These are phyloP conservation scores for Aspergillus oerlinghausenensis DNA, from an alignment of 2,329 filamentous ascomycete genomes.

Conservation along the genomic window DNA sequence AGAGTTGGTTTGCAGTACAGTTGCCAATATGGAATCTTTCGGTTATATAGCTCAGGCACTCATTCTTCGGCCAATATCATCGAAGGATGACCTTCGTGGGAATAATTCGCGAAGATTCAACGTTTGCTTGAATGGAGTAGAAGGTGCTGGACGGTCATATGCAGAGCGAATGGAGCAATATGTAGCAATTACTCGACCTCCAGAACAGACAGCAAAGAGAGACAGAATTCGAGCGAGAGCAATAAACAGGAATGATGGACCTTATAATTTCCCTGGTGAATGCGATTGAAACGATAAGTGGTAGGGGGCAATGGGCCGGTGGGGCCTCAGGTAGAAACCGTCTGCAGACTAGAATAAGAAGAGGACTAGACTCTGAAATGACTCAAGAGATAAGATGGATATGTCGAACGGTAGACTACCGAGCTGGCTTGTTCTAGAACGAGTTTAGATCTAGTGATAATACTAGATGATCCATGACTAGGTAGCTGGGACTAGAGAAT, in stretches of 20 bases:
- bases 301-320: neutral
- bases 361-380: neutral
- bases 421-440: neutral
- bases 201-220: neutral
- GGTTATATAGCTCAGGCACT: neutral
- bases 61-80: neutral
- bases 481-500: neutral
- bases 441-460: neutral
- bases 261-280: neutral
- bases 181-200: neutral
- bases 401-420: neutral
- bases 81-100: no score
- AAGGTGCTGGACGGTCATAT: no score
- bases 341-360: neutral
- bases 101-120: no score
- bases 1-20: neutral
- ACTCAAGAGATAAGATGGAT: neutral
- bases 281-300: neutral
- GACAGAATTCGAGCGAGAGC: neutral
- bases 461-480: neutral
- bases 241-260: neutral
- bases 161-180: neutral
- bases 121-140: no score
- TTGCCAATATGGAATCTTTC: neutral
- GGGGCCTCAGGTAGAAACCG: neutral